phyloP scores from a whole-genome alignment of 495 filamentous ascomycete genomes.

The Tuber aestivum region DNA sequence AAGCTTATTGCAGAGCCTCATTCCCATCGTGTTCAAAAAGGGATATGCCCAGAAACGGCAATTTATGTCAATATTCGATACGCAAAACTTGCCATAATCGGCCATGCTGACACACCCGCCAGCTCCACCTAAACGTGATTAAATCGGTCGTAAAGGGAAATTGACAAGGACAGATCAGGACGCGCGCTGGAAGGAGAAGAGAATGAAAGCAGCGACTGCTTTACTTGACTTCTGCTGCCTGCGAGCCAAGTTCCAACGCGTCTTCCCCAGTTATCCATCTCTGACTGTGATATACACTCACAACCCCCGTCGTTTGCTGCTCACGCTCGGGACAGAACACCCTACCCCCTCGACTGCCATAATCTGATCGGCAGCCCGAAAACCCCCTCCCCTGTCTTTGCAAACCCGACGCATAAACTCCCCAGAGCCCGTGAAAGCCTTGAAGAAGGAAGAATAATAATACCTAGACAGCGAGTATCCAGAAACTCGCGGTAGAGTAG shows the following conservation, averaged over 20 bases:
- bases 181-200: background rate
- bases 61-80: background rate
- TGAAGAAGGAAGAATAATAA: background rate
- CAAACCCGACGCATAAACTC: background rate
- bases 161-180: background rate
- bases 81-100: background rate
- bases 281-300: background rate
- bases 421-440: background rate
- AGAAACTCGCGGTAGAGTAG: background rate
- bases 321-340: background rate
- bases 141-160: background rate
- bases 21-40: background rate
- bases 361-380: background rate
- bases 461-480: background rate
- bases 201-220: background rate
- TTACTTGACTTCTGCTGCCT: background rate
- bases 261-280: background rate
- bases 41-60: background rate
- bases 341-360: background rate
- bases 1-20: background rate
- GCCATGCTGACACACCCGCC: background rate
- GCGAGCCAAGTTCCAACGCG: constrained; percentile 3
- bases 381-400: constrained; percentile 1
- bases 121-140: constrained; percentile 6
- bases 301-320: background rate